A percentile compares a stretch with the other conserved stretches of the same genome.
Conservation (phyloP, 371 early-diverging fungal genomes). For the Actinomortierella ambigua region DNA sequence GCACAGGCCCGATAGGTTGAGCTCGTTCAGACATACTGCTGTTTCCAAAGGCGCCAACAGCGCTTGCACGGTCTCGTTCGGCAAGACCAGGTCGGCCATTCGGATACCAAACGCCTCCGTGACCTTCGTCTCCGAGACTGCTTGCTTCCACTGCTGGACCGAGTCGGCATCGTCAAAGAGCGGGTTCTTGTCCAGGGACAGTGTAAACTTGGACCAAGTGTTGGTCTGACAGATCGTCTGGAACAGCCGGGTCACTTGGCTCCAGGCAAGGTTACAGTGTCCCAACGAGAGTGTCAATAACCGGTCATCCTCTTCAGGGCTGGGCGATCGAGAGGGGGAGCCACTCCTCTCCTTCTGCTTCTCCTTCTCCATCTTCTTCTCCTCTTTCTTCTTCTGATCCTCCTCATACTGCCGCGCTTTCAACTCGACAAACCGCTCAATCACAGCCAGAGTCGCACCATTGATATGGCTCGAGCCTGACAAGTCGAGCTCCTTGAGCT, state of each 20-base stretch:
- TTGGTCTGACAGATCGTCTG: slow-evolving; percentile 24
- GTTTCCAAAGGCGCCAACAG: slow-evolving; percentile 21
- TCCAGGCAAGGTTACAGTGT: slow-evolving; percentile 24
- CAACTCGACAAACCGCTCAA: slow-evolving; percentile 7
- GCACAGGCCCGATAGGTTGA: slow-evolving; percentile 24
- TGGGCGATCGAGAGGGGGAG: no score
- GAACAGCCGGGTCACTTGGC: slow-evolving; percentile 15
- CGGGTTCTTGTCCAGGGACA: slow-evolving; percentile 28
- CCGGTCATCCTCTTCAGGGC: no score
- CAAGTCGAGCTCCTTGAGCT: slow-evolving; percentile 21
- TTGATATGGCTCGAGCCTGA: slow-evolving; percentile 20
- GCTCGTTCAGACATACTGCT: slow-evolving; percentile 31
- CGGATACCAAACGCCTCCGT: slow-evolving; percentile 28
- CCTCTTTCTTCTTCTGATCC: no score
- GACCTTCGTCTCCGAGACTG: no score
- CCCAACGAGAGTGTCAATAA: slow-evolving; percentile 18
- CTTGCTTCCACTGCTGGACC: slow-evolving; percentile 12
- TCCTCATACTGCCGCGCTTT: background rate
- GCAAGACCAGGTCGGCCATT: slow-evolving; percentile 28
- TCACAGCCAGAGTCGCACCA: slow-evolving; percentile 10
- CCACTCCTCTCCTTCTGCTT: no score
- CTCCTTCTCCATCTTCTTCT: no score
- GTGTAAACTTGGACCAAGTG: slow-evolving; percentile 26
- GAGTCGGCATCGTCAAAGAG: slow-evolving; percentile 28
- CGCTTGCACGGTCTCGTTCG: slow-evolving; percentile 9